Base-by-base conservation (phyloP, 768 basidiomycete species). In the Chlorophyllum brunneum region DNA sequence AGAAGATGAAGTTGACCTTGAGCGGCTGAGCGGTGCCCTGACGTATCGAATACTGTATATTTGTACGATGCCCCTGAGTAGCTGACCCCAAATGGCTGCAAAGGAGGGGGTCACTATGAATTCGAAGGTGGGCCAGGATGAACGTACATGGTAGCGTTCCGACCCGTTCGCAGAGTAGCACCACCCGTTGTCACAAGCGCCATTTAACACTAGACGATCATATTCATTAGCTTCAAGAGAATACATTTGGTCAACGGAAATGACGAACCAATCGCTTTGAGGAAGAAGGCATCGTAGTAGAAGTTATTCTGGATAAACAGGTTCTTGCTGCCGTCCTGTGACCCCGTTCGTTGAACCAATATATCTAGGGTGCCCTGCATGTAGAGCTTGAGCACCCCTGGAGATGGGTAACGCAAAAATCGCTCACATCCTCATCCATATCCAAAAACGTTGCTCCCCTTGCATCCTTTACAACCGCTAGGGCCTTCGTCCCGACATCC, bases 281-380 rank as follows among this genome's bases (percentile, higher is more conserved):
- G 76, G 80, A 98, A 99, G 75, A 99, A 99, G 0, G 97, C 95
- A 58, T 99, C 97, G 63, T 94, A 94, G 62, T 95, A 98, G 62
- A 95, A 91, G 66, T 98, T 98, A 63, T 99, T 99, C 69, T 95
- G 93, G 42, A 99, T 73, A 63, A 99, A 95, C 4, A 82, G 62
- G 15, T 91, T 70, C 34, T 77, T 81, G 11, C 86, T 86, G 38
- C 66, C 61, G 2, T 79, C 79, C 46, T 83, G 81, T 3, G 71
- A 69, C 1, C 92, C 93, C 0, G 84, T 82, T 36, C 97, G 73
- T 62, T 95, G 94, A 0, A 98, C 77, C 67, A 97, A 75, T n/a
- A 99, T 81, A 67, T 99, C 97, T 29, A 98, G 71, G 2, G 78
- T 78, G 0, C 95, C 95, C 91, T 98, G 33, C 2, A 43, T 20